These are phyloP conservation scores for Beta macrorhiza DNA, from an alignment of 179 eudicot species.

Conservation along the genomic window DNA sequence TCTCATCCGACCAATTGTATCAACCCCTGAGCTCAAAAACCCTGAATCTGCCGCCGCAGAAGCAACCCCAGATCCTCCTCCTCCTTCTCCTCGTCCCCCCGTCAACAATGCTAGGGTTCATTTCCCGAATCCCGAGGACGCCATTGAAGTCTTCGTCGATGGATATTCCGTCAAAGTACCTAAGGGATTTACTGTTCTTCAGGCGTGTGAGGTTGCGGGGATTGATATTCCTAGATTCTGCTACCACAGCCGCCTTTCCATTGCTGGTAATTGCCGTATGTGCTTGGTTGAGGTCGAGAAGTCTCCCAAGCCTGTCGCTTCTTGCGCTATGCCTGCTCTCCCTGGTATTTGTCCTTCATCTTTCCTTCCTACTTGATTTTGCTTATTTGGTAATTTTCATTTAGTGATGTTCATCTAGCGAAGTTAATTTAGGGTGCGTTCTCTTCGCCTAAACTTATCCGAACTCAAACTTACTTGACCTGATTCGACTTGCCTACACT, in stretches of 20 bases:
- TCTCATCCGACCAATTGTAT: constrained; percentile 48
- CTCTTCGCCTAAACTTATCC: too few species aligned
- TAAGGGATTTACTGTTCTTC: constrained; percentile 87
- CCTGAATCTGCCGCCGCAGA: constrained; percentile 63
- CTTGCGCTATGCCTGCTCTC: constrained; percentile 99
- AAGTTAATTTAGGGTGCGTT: too few species aligned
- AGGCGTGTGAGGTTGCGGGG: constrained; percentile 95
- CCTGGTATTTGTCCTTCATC: constrained; percentile 50
- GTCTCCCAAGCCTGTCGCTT: constrained; percentile 95
- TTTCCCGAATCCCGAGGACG: constrained; percentile 78
- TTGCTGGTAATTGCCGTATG: constrained; percentile 97
- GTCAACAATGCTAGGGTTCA: constrained; percentile 79
- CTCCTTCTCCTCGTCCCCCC: constrained; percentile 53
- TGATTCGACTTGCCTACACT: too few species aligned
- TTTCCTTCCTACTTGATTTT: not conserved
- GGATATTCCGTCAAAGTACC: constrained; percentile 90
- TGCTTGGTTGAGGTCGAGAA: constrained; percentile 98
- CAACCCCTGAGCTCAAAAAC: constrained; percentile 66
- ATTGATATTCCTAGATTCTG: constrained; percentile 89
- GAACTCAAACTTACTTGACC: too few species aligned
- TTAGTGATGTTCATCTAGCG: not conserved
- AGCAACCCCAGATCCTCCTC: constrained; percentile 52
- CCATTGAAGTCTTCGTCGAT: constrained; percentile 88
- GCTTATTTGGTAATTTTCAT: not conserved
- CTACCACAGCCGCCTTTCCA: constrained; percentile 75